Evolutionary conservation across 441 rosid genomes (phyloP), one percentile per base, ranked within the genome.

Genomic region (Syzygium malaccense): DNA sequence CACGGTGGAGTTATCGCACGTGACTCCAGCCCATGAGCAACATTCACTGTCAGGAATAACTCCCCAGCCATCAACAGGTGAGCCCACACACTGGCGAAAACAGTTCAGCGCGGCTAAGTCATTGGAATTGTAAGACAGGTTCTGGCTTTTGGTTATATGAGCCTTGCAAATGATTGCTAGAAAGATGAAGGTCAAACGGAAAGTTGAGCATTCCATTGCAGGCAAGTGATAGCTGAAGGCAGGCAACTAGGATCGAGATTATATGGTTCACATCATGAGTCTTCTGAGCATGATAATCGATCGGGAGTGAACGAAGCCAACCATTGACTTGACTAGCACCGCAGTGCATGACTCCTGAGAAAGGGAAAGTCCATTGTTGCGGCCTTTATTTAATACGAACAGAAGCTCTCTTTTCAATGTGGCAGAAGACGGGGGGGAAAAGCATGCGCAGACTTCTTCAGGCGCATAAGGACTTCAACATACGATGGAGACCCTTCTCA

Each of bases 11-110:
- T 62, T 37, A 20, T 41, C 26, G 48, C 89, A 88, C 11, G 51
- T 37, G 55, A 88, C 17, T n/a, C 89, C 89, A 25, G 66, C 41
- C 87, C 89, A 88, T 2, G 84, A 56, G 85, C 89, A 88, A 56
- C 89, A 85, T 28, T 33, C 89, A 37, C 18, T 20, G 51, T 23
- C 83, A 37, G 51, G 83, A 23, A 11, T 20, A 23, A 1, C 17
- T 2, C 51, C 80, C 83, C 83, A 75, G 83, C 51, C 83, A 75
- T 75, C 83, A 37, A 41, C n/a, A 75, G 51, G 1, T 23, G n/a
- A 75, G 83, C 5, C 83, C 10, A 23, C 9, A 13, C 83, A 23
- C 51, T 75, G 20, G 51, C 0, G 51, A 75, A 75, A 37, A 37
- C 28, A 9, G 17, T 37, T 11, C 51, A 75, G 51, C 1, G 83